Percentiles rank a stretch among this genome's conserved stretches.
Conservation (phyloP, 352 stramenopile species). For the Phytophthora constricta region DNA sequence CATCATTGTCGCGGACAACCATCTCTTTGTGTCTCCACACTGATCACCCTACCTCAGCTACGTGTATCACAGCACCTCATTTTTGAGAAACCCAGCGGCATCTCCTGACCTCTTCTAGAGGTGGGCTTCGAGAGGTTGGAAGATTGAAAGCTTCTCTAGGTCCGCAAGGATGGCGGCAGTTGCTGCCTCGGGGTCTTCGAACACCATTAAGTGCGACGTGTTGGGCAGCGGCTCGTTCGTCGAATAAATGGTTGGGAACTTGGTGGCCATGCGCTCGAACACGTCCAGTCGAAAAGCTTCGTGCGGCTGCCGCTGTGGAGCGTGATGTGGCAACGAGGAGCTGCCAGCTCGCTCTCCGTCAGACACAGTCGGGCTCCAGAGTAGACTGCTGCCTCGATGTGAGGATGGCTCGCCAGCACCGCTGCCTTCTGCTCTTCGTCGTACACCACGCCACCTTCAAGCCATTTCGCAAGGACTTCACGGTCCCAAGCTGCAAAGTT, state of each 20-base stretch:
- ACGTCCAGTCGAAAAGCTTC: conserved; percentile 29
- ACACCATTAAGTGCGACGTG: conserved; percentile 50
- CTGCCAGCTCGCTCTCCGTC: conserved; percentile 35
- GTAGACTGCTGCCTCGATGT: conserved; percentile 51
- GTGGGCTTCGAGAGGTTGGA: conserved; percentile 3
- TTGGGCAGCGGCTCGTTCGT: conserved; percentile 28
- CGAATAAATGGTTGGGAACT: conserved; percentile 36
- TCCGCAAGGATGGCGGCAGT: conserved; percentile 34
- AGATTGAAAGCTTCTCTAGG: conserved; percentile 14
- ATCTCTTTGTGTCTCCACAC: too few species aligned
- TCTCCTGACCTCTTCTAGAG: too few species aligned
- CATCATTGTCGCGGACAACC: too few species aligned
- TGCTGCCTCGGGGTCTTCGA: conserved; percentile 48
- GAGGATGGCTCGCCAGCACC: conserved; percentile 43
- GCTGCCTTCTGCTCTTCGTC: conserved; percentile 27
- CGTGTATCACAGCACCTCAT: too few species aligned
- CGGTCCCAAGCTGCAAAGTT: conserved; percentile 56
- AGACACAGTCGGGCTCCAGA: conserved; percentile 25
- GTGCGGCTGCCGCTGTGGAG: conserved; percentile 42
- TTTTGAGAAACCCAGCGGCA: too few species aligned
- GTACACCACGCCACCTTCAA: conserved; percentile 50
- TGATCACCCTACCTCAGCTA: not conserved
- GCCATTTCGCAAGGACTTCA: conserved; percentile 38
- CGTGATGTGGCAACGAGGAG: conserved; percentile 32
- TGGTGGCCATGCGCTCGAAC: conserved; percentile 15